Evolutionary conservation across 495 filamentous ascomycete genomes (phyloP).

Genomic region (Hypoxylon lienhwacheense): DNA sequence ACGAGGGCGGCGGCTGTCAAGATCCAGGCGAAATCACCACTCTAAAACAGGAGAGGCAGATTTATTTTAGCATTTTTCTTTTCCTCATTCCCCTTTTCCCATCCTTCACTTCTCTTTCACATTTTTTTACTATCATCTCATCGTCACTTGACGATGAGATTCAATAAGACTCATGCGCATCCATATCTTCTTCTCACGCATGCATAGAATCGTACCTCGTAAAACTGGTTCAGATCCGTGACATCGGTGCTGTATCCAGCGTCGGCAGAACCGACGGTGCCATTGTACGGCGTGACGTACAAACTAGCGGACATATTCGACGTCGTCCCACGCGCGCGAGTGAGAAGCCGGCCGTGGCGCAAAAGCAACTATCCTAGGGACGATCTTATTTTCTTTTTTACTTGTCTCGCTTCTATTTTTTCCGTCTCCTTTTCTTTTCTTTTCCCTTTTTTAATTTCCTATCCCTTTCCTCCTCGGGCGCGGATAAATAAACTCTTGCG

Average conservation of each 20-base stretch:
- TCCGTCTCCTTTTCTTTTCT: too few species aligned
- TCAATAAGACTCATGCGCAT: neutral
- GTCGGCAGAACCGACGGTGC: conserved; percentile 35
- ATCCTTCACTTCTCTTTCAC: neutral
- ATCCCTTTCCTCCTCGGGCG: conserved; percentile 7
- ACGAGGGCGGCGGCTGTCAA: conserved; percentile 78
- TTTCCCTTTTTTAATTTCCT: too few species aligned
- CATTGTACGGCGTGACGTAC: conserved; percentile 40
- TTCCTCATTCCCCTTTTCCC: neutral
- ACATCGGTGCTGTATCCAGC: conserved; percentile 35
- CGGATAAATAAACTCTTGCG: neutral
- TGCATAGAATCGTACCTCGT: conserved; percentile 34
- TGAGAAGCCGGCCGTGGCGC: neutral
- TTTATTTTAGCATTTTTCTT: conserved; percentile 26
- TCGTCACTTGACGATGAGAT: too few species aligned
- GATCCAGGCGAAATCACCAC: conserved; percentile 84
- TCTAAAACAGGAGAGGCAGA: conserved; percentile 47
- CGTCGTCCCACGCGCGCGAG: conserved; percentile 3
- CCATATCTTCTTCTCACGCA: neutral
- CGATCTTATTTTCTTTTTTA: too few species aligned
- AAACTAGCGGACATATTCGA: conserved; percentile 39
- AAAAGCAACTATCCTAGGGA: too few species aligned
- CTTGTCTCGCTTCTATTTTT: too few species aligned
- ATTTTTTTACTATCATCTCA: neutral
- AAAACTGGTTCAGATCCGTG: conserved; percentile 41